Conservation (phyloP, 1,284 basidiomycete genomes). For the Trichosporon faecale region DNA sequence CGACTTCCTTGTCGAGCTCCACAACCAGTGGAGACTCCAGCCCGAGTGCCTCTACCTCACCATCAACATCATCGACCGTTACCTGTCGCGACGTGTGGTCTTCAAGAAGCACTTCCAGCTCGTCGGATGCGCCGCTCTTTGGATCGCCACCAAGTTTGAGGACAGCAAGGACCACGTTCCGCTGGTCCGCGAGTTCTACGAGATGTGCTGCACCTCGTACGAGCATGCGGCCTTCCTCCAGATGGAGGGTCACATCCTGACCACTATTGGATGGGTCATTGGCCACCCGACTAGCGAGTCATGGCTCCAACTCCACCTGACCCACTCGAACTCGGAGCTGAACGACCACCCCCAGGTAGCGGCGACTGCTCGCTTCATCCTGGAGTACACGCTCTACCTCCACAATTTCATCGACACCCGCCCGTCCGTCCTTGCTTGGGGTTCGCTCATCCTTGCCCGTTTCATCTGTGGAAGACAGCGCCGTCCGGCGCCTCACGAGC, state of each 20-base stretch:
- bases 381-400: slow-evolving; percentile 98
- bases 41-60: slow-evolving; percentile 98
- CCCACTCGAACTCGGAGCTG: slow-evolving; percentile 55
- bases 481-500: slow-evolving; percentile 57
- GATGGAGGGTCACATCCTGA: slow-evolving; percentile 93
- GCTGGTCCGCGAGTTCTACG: slow-evolving; percentile 84
- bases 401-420: slow-evolving; percentile 85
- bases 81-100: slow-evolving; percentile 95
- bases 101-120: slow-evolving; percentile 99
- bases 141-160: slow-evolving; percentile 99
- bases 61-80: slow-evolving; percentile 98
- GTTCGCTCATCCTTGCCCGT: slow-evolving; percentile 81
- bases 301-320: slow-evolving; percentile 69
- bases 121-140: slow-evolving; percentile 94
- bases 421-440: slow-evolving; percentile 82
- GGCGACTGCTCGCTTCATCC: slow-evolving; percentile 91
- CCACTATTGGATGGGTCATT: slow-evolving; percentile 91
- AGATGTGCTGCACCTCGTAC: slow-evolving; percentile 92
- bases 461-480: slow-evolving; percentile 76
- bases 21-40: slow-evolving; percentile 92
- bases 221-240: slow-evolving; percentile 94
- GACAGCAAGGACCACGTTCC: slow-evolving; percentile 98
- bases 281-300: slow-evolving; percentile 98
- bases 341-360: slow-evolving; percentile 84
- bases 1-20: slow-evolving; percentile 98